Evolutionary conservation across 2,329 filamentous ascomycete species (phyloP).

Genomic region (Beauveria caledonica): DNA sequence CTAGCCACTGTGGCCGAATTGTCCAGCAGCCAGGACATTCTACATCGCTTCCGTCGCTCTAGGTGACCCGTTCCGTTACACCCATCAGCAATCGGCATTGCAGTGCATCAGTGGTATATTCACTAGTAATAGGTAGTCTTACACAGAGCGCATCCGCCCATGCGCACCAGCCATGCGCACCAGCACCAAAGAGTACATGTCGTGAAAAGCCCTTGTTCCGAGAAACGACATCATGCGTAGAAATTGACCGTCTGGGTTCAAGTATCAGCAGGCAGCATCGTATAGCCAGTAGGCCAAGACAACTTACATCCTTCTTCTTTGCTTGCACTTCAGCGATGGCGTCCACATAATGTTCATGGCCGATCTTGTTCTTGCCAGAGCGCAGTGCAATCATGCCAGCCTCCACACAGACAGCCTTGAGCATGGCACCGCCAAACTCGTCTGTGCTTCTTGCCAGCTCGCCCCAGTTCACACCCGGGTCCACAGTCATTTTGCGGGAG

Average conservation of each 20-base stretch:
- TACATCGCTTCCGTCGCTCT: not conserved
- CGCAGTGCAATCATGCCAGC: slow-evolving; percentile 97
- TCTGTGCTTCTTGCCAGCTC: slow-evolving; percentile 95
- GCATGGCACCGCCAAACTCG: slow-evolving; percentile 94
- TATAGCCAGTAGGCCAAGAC: not conserved
- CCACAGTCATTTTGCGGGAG: slow-evolving; percentile 95
- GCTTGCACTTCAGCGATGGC: slow-evolving; percentile 93
- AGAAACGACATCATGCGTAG: slow-evolving; percentile 32
- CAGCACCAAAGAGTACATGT: not conserved
- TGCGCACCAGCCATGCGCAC: not conserved
- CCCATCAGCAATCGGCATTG: not conserved
- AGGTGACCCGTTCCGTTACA: not conserved
- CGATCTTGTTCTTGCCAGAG: slow-evolving; percentile 91
- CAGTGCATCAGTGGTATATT: slow-evolving; percentile 7
- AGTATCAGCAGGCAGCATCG: slow-evolving; percentile 11
- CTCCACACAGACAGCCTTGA: slow-evolving; percentile 98
- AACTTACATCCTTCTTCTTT: slow-evolving; percentile 81
- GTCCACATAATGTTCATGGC: slow-evolving; percentile 97
- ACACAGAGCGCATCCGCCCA: slow-evolving; percentile 1
- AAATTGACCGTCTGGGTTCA: slow-evolving; percentile 46
- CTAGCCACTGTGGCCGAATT: not conserved
- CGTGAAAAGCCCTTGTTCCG: not conserved
- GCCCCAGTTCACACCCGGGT: slow-evolving; percentile 87
- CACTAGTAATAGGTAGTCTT: slow-evolving; percentile 5
- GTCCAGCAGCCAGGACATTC: not conserved